These are phyloP conservation scores for Umbelopsis sp. DNA, from an alignment of 192 early-diverging fungal species.

Conservation along the genomic window DNA sequence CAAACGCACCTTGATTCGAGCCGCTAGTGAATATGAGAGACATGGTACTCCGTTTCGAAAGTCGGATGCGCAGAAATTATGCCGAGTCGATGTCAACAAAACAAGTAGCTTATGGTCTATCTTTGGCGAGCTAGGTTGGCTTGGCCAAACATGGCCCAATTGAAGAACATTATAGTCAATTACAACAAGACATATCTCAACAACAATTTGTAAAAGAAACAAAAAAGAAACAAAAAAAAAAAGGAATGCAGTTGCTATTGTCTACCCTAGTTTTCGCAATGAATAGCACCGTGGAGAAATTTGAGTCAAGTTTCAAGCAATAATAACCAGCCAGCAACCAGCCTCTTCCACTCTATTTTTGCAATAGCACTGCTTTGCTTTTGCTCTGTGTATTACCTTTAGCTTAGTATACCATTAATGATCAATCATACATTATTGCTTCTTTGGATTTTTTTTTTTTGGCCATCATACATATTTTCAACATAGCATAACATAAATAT, in stretches of 20 bases:
- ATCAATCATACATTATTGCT: too few relatives aligned
- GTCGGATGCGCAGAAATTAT: conserved; percentile 88
- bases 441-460: too few relatives aligned
- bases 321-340: too few relatives aligned
- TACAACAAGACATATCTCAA: neutral
- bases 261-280: too few relatives aligned
- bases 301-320: too few relatives aligned
- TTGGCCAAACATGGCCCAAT: conserved; percentile 39
- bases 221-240: neutral
- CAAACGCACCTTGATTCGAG: conserved; percentile 75
- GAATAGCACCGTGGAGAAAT: too few relatives aligned
- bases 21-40: conserved; percentile 46
- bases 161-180: neutral
- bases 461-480: too few relatives aligned
- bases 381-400: neutral
- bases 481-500: too few relatives aligned
- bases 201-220: neutral
- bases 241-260: too few relatives aligned
- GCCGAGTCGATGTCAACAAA: conserved; percentile 95
- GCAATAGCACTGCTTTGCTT: neutral
- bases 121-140: conserved; percentile 87
- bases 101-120: conserved; percentile 86
- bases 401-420: neutral
- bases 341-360: neutral
- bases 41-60: conserved; percentile 71